phyloP scores from a whole-genome alignment of 2,329 filamentous ascomycete genomes.

The Pseudogymnoascus sp. region DNA sequence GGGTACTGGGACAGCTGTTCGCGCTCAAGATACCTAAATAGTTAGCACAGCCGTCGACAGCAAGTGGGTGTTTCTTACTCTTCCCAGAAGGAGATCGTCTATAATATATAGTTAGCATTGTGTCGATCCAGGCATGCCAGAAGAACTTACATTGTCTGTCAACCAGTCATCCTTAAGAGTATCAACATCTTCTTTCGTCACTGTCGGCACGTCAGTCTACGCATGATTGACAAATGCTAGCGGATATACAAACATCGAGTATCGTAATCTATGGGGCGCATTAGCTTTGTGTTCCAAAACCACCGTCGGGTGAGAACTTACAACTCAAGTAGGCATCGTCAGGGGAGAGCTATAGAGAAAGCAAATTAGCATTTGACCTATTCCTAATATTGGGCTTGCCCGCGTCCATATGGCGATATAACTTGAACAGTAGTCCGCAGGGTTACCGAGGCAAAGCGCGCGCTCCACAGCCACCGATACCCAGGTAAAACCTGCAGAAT shows the following conservation, averaged over 20 bases:
- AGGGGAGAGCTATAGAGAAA: constrained; percentile 39
- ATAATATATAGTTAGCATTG: constrained; percentile 7
- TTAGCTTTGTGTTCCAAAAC: background rate
- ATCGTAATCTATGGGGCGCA: constrained; percentile 48
- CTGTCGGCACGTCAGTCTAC: constrained; percentile 36
- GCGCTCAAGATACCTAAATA: constrained; percentile 67
- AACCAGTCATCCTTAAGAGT: constrained; percentile 89
- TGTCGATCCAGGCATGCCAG: constrained; percentile 10
- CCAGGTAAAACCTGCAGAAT: background rate
- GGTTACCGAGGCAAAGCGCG: background rate
- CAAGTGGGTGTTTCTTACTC: constrained; percentile 48
- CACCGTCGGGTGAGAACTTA: constrained; percentile 36
- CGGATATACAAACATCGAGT: constrained; percentile 45
- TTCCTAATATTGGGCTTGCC: background rate
- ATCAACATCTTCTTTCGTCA: constrained; percentile 84
- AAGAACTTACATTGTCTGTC: constrained; percentile 74
- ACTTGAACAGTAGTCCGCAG: background rate
- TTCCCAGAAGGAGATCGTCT: constrained; percentile 98
- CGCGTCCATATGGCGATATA: background rate
- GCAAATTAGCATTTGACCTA: background rate
- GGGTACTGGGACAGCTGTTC: constrained; percentile 76
- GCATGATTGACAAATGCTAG: constrained; percentile 14
- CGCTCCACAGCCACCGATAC: background rate
- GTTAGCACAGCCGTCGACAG: constrained; percentile 16
- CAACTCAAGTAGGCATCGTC: constrained; percentile 65